Evolutionary conservation across 2,329 filamentous ascomycete genomes (phyloP).

Genomic region (Coniella vitis): DNA sequence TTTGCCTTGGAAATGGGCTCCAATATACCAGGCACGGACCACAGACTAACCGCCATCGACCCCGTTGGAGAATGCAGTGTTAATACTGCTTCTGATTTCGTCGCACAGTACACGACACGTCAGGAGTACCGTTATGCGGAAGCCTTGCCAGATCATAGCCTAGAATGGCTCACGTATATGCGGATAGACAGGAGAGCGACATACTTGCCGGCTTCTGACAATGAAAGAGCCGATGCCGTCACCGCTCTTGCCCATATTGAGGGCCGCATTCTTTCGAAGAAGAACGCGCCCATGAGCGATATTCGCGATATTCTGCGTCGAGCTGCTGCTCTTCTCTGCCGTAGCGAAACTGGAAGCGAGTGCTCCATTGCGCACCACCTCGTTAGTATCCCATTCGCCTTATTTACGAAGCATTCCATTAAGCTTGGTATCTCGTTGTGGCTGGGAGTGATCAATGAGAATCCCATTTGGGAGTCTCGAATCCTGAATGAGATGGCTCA

Average conservation of each 20-base stretch:
- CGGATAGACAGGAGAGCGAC: conserved; percentile 46
- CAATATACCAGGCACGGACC: conserved; percentile 77
- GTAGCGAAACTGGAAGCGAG: conserved; percentile 61
- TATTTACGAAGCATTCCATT: conserved; percentile 93
- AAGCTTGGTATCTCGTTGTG: conserved; percentile 93
- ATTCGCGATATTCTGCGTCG: conserved; percentile 75
- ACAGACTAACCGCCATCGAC: conserved; percentile 77
- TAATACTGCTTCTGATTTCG: conserved; percentile 91
- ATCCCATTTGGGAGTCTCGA: conserved; percentile 77
- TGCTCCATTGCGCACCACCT: conserved; percentile 78
- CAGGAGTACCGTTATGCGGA: conserved; percentile 93
- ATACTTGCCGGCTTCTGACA: conserved; percentile 43
- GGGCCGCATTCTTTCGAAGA: conserved; percentile 60
- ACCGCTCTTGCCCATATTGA: conserved; percentile 69
- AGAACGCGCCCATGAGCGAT: conserved; percentile 64
- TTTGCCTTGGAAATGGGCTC: conserved; percentile 92
- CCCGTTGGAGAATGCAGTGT: conserved; percentile 65
- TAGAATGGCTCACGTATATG: conserved; percentile 58
- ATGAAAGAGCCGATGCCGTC: conserved; percentile 50
- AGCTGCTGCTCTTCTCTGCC: conserved; percentile 80
- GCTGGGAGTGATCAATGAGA: conserved; percentile 96
- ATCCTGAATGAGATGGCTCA: conserved; percentile 82
- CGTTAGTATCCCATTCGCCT: conserved; percentile 83
- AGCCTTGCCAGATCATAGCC: conserved; percentile 60
- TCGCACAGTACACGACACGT: conserved; percentile 93